phyloP scores from a whole-genome alignment of 768 basidiomycete species.

The Pleurotus tuber-regium region DNA sequence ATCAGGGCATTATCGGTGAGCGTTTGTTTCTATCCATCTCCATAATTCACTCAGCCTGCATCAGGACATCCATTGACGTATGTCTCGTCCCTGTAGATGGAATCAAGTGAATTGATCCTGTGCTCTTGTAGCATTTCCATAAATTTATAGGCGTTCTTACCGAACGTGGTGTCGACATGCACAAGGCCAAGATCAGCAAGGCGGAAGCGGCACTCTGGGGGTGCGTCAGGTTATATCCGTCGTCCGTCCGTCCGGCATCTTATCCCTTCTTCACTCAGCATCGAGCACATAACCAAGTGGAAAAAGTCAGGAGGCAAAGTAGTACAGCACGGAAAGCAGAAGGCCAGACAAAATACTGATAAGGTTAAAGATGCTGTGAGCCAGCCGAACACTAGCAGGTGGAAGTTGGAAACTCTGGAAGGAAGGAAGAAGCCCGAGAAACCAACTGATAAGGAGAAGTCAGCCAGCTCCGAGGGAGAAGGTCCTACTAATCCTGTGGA shows the following conservation, averaged over 20 bases:
- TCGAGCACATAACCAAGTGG: constrained; percentile 42
- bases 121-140: constrained; percentile 48
- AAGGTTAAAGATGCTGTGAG: constrained; percentile 17
- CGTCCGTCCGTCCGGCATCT: too few relatives aligned
- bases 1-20: constrained; percentile 62
- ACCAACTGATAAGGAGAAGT: too few relatives aligned
- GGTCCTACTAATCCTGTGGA: too few relatives aligned
- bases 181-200: constrained; percentile 58
- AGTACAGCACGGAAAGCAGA: constrained; percentile 30
- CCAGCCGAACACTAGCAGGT: background rate
- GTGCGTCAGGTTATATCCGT: too few relatives aligned
- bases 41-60: background rate
- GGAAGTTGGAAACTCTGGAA: constrained; percentile 24
- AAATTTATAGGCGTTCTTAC: constrained; percentile 51
- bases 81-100: constrained; percentile 12
- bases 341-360: constrained; percentile 23
- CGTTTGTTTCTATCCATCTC: background rate
- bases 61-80: constrained; percentile 54
- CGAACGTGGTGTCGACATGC: constrained; percentile 55
- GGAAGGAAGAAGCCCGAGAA: constrained; percentile 20
- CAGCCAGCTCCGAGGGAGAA: too few relatives aligned
- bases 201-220: constrained; percentile 59
- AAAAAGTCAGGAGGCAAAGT: constrained; percentile 38
- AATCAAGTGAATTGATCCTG: background rate
- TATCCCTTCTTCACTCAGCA: too few relatives aligned